Conservation (phyloP, 2,329 filamentous ascomycete genomes). For the Pyrenochaeta sp. region DNA sequence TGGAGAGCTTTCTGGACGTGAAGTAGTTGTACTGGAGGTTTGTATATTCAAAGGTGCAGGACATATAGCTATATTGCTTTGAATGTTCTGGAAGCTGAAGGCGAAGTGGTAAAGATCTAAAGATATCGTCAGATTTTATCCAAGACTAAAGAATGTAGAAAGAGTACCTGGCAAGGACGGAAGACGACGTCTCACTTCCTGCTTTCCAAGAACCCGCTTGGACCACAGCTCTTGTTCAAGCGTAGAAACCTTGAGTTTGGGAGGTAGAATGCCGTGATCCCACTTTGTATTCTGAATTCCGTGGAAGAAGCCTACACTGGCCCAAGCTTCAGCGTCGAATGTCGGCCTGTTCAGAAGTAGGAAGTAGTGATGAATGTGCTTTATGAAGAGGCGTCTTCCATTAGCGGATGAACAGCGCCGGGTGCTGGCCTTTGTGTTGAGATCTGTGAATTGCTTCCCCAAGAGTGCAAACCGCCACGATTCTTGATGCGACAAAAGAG, state of each 20-base stretch:
- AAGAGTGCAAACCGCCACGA: neutral
- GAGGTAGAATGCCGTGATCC: neutral
- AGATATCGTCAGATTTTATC: neutral
- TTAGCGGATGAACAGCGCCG: neutral
- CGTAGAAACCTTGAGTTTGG: neutral
- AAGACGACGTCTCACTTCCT: neutral
- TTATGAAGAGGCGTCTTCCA: slow-evolving; percentile 11
- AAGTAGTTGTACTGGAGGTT: too few relatives aligned
- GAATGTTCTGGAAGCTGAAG: slow-evolving; percentile 4
- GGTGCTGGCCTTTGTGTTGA: slow-evolving; percentile 4
- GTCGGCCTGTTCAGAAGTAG: slow-evolving; percentile 16
- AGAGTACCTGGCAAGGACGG: slow-evolving; percentile 5
- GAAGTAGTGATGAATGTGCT: slow-evolving; percentile 9
- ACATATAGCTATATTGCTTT: too few relatives aligned
- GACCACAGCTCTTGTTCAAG: neutral
- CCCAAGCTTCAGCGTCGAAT: slow-evolving; percentile 10
- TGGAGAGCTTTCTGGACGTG: too few relatives aligned
- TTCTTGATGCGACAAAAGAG: slow-evolving; percentile 2
- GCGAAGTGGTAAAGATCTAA: slow-evolving; percentile 4
- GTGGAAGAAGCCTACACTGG: slow-evolving; percentile 14
- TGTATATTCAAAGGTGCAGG: too few relatives aligned
- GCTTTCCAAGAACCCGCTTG: neutral
- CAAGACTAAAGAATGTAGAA: too few relatives aligned
- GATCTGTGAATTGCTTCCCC: slow-evolving; percentile 2
- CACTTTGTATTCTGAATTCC: neutral